Conservation (phyloP, 225 moss, liverwort and hornwort species). For the Thuidium tamariscinum region DNA sequence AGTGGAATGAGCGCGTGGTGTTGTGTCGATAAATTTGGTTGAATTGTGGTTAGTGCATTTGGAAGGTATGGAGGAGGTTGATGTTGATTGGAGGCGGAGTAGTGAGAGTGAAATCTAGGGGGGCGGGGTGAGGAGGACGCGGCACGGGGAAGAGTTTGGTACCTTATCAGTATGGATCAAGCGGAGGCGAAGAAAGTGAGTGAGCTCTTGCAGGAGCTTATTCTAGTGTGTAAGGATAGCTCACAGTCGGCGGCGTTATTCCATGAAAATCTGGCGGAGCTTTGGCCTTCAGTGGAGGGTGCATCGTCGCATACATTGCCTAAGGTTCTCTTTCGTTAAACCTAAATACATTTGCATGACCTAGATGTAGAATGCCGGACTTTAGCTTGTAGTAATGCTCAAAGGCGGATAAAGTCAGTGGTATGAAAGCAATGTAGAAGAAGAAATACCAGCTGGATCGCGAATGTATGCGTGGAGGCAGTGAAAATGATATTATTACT, state of each 20-base stretch:
- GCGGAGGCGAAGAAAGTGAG: slow-evolving; percentile 55
- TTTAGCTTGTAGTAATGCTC: not conserved
- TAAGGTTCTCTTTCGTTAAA: slow-evolving; percentile 36
- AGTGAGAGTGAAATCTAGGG: not conserved
- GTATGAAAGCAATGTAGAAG: not conserved
- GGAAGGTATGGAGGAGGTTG: slow-evolving; percentile 1
- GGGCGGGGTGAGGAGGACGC: not conserved
- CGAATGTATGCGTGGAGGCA: not conserved
- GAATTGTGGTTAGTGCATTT: not conserved
- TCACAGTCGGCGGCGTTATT: slow-evolving; percentile 65
- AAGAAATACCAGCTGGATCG: not conserved
- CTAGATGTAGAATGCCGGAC: not conserved
- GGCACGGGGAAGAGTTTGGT: not conserved
- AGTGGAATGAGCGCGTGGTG: not conserved
- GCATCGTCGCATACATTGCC: slow-evolving; percentile 85
- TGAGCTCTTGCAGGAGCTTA: slow-evolving; percentile 66
- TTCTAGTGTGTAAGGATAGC: slow-evolving; percentile 61
- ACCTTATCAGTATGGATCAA: slow-evolving; percentile 24
- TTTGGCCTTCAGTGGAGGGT: slow-evolving; percentile 60
- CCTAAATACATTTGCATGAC: not conserved
- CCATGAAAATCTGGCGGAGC: slow-evolving; percentile 74
- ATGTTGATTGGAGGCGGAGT: slow-evolving; percentile 3
- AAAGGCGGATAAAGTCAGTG: not conserved
- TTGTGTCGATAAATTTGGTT: not conserved
- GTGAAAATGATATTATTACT: not conserved